These are phyloP conservation scores for Globisporangium carolinianum DNA, from an alignment of 352 stramenopile species.

Conservation along the genomic window DNA sequence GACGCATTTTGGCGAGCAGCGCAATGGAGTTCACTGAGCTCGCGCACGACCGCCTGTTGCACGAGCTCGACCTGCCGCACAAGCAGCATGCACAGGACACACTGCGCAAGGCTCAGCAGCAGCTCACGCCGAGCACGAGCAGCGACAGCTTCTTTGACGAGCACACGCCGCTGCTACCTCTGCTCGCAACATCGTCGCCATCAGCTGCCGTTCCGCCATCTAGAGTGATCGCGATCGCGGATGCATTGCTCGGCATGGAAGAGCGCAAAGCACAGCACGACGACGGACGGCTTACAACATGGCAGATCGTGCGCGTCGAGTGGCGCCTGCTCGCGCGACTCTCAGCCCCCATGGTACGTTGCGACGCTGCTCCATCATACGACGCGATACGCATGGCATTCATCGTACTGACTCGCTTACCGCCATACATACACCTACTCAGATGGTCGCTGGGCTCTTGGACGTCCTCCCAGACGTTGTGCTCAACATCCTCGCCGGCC, in stretches of 20 bases:
- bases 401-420: no score
- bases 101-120: constrained; percentile 11
- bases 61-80: constrained; percentile 23
- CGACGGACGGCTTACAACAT: constrained; percentile 14
- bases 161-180: constrained; percentile 21
- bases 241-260: constrained; percentile 18
- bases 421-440: background rate
- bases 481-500: constrained; percentile 29
- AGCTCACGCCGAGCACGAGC: constrained; percentile 5
- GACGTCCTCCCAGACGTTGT: constrained; percentile 30
- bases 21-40: constrained; percentile 27
- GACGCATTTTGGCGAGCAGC: no score
- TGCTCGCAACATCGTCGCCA: constrained; percentile 1
- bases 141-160: constrained; percentile 11
- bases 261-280: constrained; percentile 17
- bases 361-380: no score
- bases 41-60: constrained; percentile 20
- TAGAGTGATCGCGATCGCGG: constrained; percentile 19
- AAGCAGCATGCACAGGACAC: constrained; percentile 19
- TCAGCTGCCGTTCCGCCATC: no score
- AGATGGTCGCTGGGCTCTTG: constrained; percentile 27
- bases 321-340: constrained; percentile 13
- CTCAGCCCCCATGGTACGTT: constrained; percentile 13
- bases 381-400: no score
- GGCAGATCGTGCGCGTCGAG: constrained; percentile 15